phyloP scores from a whole-genome alignment of 2,329 filamentous ascomycete species.

The Trichophyton schoenleinii region DNA sequence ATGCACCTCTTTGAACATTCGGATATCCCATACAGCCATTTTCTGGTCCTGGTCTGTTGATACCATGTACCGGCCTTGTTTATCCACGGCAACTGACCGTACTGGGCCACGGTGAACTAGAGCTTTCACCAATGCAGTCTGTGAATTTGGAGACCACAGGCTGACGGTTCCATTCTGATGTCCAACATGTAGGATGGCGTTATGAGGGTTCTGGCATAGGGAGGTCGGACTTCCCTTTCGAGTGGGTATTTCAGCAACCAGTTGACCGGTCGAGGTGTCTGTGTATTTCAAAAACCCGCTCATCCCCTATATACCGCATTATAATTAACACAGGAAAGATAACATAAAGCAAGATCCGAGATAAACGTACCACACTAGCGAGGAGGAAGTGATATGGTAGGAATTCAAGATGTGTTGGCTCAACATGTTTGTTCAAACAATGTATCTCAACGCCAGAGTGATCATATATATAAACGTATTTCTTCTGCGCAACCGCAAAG shows the following conservation, averaged over 20 bases:
- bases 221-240: constrained; percentile 72
- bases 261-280: constrained; percentile 83
- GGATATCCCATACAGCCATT: constrained; percentile 92
- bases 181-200: constrained; percentile 81
- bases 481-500: constrained; percentile 93
- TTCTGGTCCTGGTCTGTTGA: constrained; percentile 78
- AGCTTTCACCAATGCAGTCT: constrained; percentile 77
- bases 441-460: constrained; percentile 82
- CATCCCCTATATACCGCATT: constrained; percentile 43
- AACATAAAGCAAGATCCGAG: background rate
- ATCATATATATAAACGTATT: constrained; percentile 95
- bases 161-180: constrained; percentile 93
- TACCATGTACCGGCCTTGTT: constrained; percentile 91
- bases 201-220: constrained; percentile 78
- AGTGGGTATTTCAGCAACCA: constrained; percentile 75
- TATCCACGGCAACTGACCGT: constrained; percentile 69
- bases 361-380: constrained; percentile 58
- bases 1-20: constrained; percentile 86
- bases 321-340: background rate
- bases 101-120: constrained; percentile 84
- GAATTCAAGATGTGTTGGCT: constrained; percentile 90
- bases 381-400: constrained; percentile 92
- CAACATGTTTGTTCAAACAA: constrained; percentile 76
- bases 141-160: constrained; percentile 87
- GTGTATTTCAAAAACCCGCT: constrained; percentile 84